phyloP scores from a whole-genome alignment of 2,329 filamentous ascomycete species.

The Cladobotryum protrusum region DNA sequence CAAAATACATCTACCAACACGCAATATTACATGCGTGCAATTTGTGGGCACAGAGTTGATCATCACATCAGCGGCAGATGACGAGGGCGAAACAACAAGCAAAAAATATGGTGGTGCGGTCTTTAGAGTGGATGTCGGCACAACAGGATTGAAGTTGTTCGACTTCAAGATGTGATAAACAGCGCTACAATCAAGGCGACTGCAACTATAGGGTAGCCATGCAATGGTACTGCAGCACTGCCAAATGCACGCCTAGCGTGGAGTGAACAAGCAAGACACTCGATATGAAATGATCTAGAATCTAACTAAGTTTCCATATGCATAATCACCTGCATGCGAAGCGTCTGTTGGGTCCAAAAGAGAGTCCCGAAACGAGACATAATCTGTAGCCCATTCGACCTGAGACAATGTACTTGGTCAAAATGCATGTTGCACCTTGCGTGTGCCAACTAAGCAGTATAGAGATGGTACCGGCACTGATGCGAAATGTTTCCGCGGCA shows the following conservation, averaged over 20 bases:
- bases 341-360: neutral
- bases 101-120: constrained; percentile 61
- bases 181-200: neutral
- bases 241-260: too few relatives aligned
- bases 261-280: too few relatives aligned
- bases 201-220: neutral
- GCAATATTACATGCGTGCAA: constrained; percentile 72
- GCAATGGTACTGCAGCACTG: too few relatives aligned
- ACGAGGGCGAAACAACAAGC: constrained; percentile 58
- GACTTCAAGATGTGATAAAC: constrained; percentile 49
- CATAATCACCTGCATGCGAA: neutral
- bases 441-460: neutral
- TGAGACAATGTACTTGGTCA: too few relatives aligned
- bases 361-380: neutral
- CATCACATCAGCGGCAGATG: constrained; percentile 69
- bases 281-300: too few relatives aligned
- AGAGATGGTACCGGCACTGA: neutral
- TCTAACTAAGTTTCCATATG: too few relatives aligned
- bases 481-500: neutral
- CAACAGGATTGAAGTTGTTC: constrained; percentile 56
- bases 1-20: constrained; percentile 69
- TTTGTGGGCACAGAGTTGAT: constrained; percentile 71
- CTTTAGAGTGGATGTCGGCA: constrained; percentile 72
- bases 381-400: neutral
- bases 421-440: too few relatives aligned